Conservation (phyloP, 2,329 filamentous ascomycete species). For the Dichotomopilus funicola region DNA sequence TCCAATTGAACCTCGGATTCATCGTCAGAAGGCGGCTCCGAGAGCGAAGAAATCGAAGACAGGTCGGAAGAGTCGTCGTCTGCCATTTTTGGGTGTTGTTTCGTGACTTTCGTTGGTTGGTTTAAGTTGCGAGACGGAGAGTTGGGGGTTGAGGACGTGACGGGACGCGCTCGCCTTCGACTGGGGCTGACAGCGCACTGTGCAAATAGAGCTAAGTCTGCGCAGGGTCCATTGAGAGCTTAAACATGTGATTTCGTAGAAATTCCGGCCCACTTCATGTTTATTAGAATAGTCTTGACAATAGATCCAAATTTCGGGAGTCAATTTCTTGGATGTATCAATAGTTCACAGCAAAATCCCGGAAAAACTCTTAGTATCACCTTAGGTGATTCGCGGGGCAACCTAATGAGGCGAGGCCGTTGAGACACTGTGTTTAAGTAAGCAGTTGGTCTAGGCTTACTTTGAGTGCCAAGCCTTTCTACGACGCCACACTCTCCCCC, state of each 20-base stretch:
- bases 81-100: constrained; percentile 39
- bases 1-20: constrained; percentile 45
- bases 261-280: too few relatives aligned
- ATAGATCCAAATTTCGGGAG: too few relatives aligned
- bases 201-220: too few relatives aligned
- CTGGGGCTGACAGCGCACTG: too few relatives aligned
- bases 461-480: too few relatives aligned
- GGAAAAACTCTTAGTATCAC: too few relatives aligned
- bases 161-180: too few relatives aligned
- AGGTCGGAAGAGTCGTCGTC: constrained; percentile 59
- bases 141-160: constrained; percentile 26
- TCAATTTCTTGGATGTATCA: too few relatives aligned
- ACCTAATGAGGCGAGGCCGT: background rate
- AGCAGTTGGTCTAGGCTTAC: background rate
- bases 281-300: too few relatives aligned
- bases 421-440: background rate
- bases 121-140: constrained; percentile 24
- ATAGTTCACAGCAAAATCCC: too few relatives aligned
- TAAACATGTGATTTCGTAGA: too few relatives aligned
- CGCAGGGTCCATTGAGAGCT: too few relatives aligned
- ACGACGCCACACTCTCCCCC: constrained; percentile 17
- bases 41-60: constrained; percentile 43
- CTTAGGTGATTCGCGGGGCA: background rate
- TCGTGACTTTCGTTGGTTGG: constrained; percentile 7
- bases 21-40: constrained; percentile 45